Base-by-base conservation (phyloP, 176 grass and related monocot genomes). In the Cymbopogon citratus region DNA sequence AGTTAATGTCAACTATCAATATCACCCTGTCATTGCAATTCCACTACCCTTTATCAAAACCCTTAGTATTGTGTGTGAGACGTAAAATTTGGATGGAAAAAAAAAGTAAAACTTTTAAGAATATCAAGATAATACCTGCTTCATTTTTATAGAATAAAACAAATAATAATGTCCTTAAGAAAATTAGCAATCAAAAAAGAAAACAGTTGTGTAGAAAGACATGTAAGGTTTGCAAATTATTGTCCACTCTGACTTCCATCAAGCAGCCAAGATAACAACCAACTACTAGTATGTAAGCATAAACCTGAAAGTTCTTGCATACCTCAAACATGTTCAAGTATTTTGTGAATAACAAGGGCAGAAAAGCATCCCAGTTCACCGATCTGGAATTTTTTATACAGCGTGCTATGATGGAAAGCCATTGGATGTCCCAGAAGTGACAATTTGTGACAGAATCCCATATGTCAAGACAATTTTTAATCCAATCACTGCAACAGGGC, bases 301-400 rank as follows among this genome's bases (percentile, higher is more conserved):
- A 38, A 12, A 89, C 77, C 43, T 77, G 64, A 77, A 75, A 85
- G 5, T 34, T 28, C 3, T 51, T 73, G 35, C 71, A 73, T 83
- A 98, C 95, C 95, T 98, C 92, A 85, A 98, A 98, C 90, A 93
- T 95, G 87, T 98, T 98, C 73, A 98, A 87, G 76, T 89, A 89
- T 74, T 54, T 78, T 33, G 90, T 91, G 85, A 93, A 98, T 65
- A 98, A 76, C 76, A 79, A 70, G 10, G 95, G 90, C 38, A 95
- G 83, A 86, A 95, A 98, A 36, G 77, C 83, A 82, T 98, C 86
- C 92, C 92, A 98, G 69, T 98, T 89, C 70, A 95, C 76, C 35
- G 75, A 94, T 46, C 66, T 91, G 69, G 79, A 90, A 86, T 48
- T 87, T 83, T 93, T 98, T 82, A 95, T 91, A 73, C 88, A 98